Evolutionary conservation across 2,329 filamentous ascomycete species (phyloP).

Genomic region (Neoascochyta sp.): DNA sequence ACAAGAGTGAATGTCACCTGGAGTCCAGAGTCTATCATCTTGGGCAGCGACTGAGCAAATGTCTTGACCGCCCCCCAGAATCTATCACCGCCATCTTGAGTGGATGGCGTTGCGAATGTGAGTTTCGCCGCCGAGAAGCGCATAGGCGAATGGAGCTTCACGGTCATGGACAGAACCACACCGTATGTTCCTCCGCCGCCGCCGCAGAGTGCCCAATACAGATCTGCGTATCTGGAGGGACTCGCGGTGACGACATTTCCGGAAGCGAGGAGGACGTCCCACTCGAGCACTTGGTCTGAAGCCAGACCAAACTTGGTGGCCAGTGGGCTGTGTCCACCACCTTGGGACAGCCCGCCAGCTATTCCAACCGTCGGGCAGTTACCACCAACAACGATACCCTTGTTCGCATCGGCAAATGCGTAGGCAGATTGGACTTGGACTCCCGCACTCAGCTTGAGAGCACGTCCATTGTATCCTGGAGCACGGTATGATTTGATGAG

Average conservation of each 20-base stretch:
- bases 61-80: conserved; percentile 12
- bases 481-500: conserved; percentile 3
- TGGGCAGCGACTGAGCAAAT: conserved; percentile 10
- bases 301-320: conserved; percentile 10
- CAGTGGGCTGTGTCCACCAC: conserved; percentile 52
- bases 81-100: conserved; percentile 4
- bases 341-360: conserved; percentile 31
- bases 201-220: conserved; percentile 24
- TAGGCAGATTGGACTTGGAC: conserved; percentile 11
- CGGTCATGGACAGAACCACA: conserved; percentile 12
- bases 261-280: conserved; percentile 16
- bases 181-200: conserved; percentile 20
- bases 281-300: conserved; percentile 19
- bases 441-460: conserved; percentile 13
- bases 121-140: conserved; percentile 4
- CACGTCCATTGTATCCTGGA: conserved; percentile 7
- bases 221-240: conserved; percentile 10
- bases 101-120: conserved; percentile 2
- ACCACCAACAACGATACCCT: conserved; percentile 5
- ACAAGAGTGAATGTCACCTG: conserved; percentile 3
- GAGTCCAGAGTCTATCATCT: conserved; percentile 11
- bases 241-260: conserved; percentile 14
- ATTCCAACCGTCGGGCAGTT: conserved; percentile 45
- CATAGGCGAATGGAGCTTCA: conserved; percentile 9
- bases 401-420: conserved; percentile 12